phyloP scores from a whole-genome alignment of 2,329 filamentous ascomycete genomes.

The Apiospora arundinis region DNA sequence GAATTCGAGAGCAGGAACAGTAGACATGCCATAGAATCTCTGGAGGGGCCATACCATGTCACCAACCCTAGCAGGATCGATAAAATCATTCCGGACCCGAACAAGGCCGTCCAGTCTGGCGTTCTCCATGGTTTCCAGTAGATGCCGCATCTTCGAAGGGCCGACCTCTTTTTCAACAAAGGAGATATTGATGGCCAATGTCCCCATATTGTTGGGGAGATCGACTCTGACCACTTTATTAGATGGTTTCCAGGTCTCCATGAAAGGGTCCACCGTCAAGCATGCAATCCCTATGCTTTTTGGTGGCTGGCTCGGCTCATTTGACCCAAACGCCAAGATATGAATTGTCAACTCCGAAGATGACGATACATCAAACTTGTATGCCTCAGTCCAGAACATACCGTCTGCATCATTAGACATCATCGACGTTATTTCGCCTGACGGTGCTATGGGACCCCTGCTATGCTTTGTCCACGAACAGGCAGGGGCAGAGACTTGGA shows the following conservation, averaged over 20 bases:
- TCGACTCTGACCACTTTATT: neutral
- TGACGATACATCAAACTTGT: neutral
- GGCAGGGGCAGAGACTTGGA: neutral
- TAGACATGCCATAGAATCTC: slow-evolving; percentile 1
- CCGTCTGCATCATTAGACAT: no score
- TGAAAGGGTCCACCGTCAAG: neutral
- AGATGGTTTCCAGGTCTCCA: neutral
- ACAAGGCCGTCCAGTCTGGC: neutral
- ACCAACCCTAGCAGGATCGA: neutral
- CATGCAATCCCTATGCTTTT: neutral
- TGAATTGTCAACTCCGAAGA: neutral
- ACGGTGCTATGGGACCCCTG: no score
- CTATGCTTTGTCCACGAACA: neutral
- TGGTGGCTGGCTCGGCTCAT: neutral
- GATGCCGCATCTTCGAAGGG: neutral
- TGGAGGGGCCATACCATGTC: neutral
- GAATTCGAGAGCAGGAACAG: neutral
- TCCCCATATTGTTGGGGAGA: neutral
- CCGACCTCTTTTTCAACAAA: neutral
- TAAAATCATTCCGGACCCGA: neutral
- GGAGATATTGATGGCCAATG: neutral
- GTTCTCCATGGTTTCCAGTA: neutral
- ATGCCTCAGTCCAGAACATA: neutral
- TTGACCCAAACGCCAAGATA: neutral
- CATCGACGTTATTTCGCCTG: no score